phyloP scores from a whole-genome alignment of 2,329 filamentous ascomycete genomes.

The Echinosphaeria canescens region DNA sequence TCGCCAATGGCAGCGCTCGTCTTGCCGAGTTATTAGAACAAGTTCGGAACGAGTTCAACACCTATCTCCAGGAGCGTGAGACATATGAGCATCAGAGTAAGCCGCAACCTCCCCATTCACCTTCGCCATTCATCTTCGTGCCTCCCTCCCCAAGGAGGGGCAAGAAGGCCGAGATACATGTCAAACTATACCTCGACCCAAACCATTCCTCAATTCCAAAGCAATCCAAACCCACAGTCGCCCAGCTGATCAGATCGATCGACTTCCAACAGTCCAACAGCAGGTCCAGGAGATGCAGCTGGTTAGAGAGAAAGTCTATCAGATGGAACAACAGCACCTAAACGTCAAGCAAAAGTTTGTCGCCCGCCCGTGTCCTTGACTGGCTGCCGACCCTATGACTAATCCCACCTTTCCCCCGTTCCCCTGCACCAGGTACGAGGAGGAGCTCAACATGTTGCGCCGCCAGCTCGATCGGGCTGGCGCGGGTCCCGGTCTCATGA shows the following conservation, averaged over 20 bases:
- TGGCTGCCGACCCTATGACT: background rate
- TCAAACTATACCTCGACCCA: no score
- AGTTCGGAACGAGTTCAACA: constrained; percentile 79
- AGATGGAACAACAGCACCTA: constrained; percentile 77
- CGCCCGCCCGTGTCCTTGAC: background rate
- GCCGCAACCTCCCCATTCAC: constrained; percentile 16
- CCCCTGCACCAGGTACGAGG: constrained; percentile 60
- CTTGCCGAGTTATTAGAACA: constrained; percentile 84
- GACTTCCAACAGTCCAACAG: constrained; percentile 53
- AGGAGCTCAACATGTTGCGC: constrained; percentile 67
- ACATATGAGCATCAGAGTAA: constrained; percentile 88
- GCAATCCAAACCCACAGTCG: background rate
- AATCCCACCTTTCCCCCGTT: background rate
- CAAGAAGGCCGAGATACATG: no score
- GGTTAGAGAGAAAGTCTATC: constrained; percentile 80
- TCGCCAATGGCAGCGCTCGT: constrained; percentile 30
- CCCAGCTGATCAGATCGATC: constrained; percentile 3
- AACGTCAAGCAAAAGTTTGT: constrained; percentile 79
- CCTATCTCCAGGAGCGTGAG: constrained; percentile 57
- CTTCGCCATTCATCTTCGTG: background rate
- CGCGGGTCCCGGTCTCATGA: constrained; percentile 32
- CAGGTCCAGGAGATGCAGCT: constrained; percentile 94
- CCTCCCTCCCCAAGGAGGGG: background rate
- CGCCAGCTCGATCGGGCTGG: constrained; percentile 63
- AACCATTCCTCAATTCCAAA: no score